Evolutionary conservation across 108 stramenopile genomes (phyloP), one percentile per base, ranked within the genome.

Genomic region (Epipyxis sp.): DNA sequence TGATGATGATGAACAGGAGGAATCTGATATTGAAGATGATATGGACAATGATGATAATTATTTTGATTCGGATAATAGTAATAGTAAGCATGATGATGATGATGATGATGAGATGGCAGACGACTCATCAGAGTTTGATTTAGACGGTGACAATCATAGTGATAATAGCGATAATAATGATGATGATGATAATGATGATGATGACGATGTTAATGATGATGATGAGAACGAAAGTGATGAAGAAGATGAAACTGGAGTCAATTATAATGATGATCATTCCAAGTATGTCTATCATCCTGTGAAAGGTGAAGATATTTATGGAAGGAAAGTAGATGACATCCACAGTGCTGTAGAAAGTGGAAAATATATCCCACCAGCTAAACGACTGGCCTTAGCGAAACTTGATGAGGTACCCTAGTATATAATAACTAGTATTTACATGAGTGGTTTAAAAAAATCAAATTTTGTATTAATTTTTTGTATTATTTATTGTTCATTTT

Each of bases 221-320:
- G 46, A 50, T 20, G 46, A 50, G 20, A 20, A 50, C 13, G 46
- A 50, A 50, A 6, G 20, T 13, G 46, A 50, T 20, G 46, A 50
- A 74, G 71, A 74, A 39, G 71, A 74, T 39, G 25, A 29, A 6
- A 10, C 3, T 43, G 71, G 43, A 37, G 71, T 34, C 40, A 42
- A 74, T 10, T 30, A 42, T 42, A 42, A 27, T 6, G 71, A 25
- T 29, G 71, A 74, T 13, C 50, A 46, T 10, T 3, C 3, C n/a
- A 37, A 42, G 27, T 20, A 50, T 20, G 20, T 20, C 77, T 97
- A 97, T 67, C 80, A 78, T 65, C 96, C 96, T 20, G 68, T 82
- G 39, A 40, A 69, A 10, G 96, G 96, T 6, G 92, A 97, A 87
- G 94, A 97, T 79, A 95, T 97, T 54, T 97, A 97, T 74, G 96